Evolutionary conservation across 306 rosid genomes (phyloP).

Genomic region (Ormosia emarginata): DNA sequence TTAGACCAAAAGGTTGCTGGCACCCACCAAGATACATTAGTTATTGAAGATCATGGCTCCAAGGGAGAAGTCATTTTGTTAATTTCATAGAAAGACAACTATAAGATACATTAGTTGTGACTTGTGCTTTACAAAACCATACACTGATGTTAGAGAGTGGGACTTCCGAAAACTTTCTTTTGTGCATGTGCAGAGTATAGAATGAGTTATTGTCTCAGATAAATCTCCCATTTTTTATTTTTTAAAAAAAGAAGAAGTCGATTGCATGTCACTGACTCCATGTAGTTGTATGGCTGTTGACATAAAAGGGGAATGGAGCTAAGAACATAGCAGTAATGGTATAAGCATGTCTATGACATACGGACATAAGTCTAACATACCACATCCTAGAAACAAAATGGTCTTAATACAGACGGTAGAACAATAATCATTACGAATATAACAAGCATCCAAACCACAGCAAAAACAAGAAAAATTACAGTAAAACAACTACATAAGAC

Average conservation of each 20-base stretch:
- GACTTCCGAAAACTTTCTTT: too few species aligned
- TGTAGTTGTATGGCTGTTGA: background rate
- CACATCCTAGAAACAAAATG: background rate
- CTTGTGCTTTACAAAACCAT: background rate
- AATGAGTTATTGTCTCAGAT: background rate
- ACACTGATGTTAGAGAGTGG: background rate
- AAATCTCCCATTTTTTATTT: background rate
- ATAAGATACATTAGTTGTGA: background rate
- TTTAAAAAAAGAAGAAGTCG: background rate
- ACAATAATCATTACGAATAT: background rate
- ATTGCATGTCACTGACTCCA: background rate
- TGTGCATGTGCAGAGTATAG: background rate
- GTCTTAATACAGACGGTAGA: background rate
- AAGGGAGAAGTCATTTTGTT: background rate
- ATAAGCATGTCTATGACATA: background rate
- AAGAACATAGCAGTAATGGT: background rate
- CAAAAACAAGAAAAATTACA: background rate
- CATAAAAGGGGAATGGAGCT: background rate
- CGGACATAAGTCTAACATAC: background rate
- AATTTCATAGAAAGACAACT: background rate
- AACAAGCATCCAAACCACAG: background rate
- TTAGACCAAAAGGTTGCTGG: background rate
- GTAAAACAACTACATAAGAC: background rate
- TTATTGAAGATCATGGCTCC: background rate
- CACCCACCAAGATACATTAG: background rate